Percentiles rank a stretch among this genome's conserved stretches.
Conservation (phyloP, 495 filamentous ascomycete species). For the Hypoxylon trugodes region DNA sequence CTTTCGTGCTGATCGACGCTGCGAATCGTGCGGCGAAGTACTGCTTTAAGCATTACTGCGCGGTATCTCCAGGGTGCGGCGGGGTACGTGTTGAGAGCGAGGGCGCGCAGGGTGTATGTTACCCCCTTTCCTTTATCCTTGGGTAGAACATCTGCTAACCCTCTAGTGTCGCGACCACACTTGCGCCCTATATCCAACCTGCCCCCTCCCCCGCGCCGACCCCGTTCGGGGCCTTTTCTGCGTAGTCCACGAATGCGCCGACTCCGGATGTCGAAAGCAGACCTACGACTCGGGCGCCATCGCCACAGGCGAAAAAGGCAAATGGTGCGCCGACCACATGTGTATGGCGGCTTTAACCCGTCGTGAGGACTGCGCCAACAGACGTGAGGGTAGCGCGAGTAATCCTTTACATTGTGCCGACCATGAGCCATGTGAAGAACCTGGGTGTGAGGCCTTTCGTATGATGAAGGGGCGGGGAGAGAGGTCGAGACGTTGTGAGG, state of each 20-base stretch:
- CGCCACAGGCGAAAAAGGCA: background rate
- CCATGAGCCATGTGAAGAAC: conserved; percentile 20
- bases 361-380: conserved; percentile 12
- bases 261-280: conserved; percentile 21
- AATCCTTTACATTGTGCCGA: conserved; percentile 22
- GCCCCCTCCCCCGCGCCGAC: conserved; percentile 10
- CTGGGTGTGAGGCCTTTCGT: conserved; percentile 1
- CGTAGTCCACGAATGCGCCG: conserved; percentile 25
- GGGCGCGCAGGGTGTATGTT: conserved; percentile 2
- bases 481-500: conserved; percentile 9
- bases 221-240: conserved; percentile 21
- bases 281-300: conserved; percentile 6
- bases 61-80: conserved; percentile 6
- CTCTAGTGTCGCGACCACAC: conserved; percentile 28
- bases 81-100: conserved; percentile 13
- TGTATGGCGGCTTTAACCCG: conserved; percentile 29
- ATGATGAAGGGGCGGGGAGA: background rate
- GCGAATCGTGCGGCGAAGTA: conserved; percentile 19
- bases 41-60: conserved; percentile 34
- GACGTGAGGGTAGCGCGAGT: conserved; percentile 17
- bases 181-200: conserved; percentile 20
- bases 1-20: conserved; percentile 19
- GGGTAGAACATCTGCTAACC: background rate
- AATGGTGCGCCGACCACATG: conserved; percentile 34
- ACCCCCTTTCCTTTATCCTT: background rate